Conservation (phyloP, 1,139 yeast species). For the Yamadazyma triangularis region DNA sequence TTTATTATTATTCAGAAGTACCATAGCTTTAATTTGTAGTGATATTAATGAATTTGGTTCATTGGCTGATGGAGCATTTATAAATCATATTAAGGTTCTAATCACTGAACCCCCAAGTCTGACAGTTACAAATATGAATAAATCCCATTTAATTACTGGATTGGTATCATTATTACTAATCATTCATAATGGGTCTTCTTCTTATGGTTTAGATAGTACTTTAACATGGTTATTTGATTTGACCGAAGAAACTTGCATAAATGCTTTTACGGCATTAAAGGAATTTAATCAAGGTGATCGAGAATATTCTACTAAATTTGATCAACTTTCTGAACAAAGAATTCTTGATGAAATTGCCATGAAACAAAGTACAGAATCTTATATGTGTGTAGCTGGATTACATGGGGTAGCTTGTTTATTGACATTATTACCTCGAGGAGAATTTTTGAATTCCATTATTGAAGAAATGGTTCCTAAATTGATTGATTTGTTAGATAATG, state of each 20-base stretch:
- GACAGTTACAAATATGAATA: slow-evolving; percentile 33
- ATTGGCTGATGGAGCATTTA: slow-evolving; percentile 37
- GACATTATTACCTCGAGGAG: slow-evolving; percentile 38
- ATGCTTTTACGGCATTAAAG: slow-evolving; percentile 29
- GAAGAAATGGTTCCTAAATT: slow-evolving; percentile 33
- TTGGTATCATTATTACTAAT: slow-evolving; percentile 41
- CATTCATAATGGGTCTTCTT: slow-evolving; percentile 45
- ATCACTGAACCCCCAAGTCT: slow-evolving; percentile 33
- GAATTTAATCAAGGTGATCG: slow-evolving; percentile 39
- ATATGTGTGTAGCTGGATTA: slow-evolving; percentile 39
- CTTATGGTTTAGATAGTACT: slow-evolving; percentile 46
- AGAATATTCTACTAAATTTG: slow-evolving; percentile 39
- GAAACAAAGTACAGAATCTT: slow-evolving; percentile 31
- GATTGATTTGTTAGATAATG: slow-evolving; percentile 40
- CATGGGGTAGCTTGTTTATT: slow-evolving; percentile 47
- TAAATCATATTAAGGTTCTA: slow-evolving; percentile 27
- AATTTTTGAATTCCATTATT: slow-evolving; percentile 40
- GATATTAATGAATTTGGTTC: slow-evolving; percentile 51
- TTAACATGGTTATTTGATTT: slow-evolving; percentile 40
- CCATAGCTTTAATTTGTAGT: slow-evolving; percentile 40
- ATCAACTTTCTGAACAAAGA: slow-evolving; percentile 35
- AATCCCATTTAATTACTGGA: slow-evolving; percentile 41
- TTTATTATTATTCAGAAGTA: slow-evolving; percentile 37
- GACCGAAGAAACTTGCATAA: slow-evolving; percentile 40
- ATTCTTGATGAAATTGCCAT: slow-evolving; percentile 32